These are phyloP conservation scores for Eucalyptus cloeziana DNA, from an alignment of 345 rosid species.

Conservation along the genomic window DNA sequence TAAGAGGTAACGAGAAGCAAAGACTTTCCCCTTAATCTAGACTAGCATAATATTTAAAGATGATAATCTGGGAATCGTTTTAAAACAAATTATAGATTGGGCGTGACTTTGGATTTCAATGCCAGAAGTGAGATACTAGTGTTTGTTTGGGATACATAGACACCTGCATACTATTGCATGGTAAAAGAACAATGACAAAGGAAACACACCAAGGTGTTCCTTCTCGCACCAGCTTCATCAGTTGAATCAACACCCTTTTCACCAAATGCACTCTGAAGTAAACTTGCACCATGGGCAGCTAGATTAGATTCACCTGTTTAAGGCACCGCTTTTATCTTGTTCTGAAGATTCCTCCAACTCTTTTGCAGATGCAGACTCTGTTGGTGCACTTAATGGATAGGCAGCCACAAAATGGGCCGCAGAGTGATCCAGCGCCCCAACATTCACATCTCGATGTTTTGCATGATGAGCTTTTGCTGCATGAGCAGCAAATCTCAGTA, in stretches of 20 bases:
- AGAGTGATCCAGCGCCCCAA: slow-evolving; percentile 39
- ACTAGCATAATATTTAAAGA: too few species aligned
- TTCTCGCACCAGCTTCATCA: slow-evolving; percentile 23
- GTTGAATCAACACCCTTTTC: slow-evolving; percentile 24
- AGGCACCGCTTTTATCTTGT: neutral
- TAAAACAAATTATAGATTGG: neutral
- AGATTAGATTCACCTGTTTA: slow-evolving; percentile 17
- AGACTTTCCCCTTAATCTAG: neutral
- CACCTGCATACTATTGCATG: too few species aligned
- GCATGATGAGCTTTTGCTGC: slow-evolving; percentile 52
- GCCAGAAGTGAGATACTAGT: neutral
- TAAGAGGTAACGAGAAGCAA: neutral
- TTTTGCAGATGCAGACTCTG: neutral
- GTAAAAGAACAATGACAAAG: neutral
- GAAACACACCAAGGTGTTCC: slow-evolving; percentile 48
- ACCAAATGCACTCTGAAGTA: slow-evolving; percentile 64
- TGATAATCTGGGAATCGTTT: neutral
- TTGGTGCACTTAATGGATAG: slow-evolving; percentile 47
- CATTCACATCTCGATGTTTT: slow-evolving; percentile 76
- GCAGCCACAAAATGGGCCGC: slow-evolving; percentile 67
- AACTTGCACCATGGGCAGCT: slow-evolving; percentile 66
- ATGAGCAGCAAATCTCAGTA: slow-evolving; percentile 46
- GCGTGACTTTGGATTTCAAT: neutral
- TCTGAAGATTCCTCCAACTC: slow-evolving; percentile 14
- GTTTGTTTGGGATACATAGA: neutral